A percentile compares a stretch with the other conserved stretches of the same genome.
Conservation (phyloP, 345 rosid genomes). For the Brassica nigra region DNA sequence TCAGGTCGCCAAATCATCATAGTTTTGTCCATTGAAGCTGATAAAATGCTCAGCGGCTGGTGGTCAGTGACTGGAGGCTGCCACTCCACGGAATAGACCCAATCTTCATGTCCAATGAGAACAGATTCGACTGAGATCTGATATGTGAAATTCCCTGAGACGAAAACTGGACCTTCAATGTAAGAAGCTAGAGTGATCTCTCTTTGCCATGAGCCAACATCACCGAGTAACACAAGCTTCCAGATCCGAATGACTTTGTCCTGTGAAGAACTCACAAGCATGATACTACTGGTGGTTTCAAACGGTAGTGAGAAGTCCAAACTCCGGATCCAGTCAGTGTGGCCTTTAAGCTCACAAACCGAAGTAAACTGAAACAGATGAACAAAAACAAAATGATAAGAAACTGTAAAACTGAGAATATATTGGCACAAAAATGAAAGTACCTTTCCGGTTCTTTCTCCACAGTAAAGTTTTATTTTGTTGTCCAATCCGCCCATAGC, state of each 20-base stretch:
- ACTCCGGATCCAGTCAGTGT: slow-evolving; percentile 92
- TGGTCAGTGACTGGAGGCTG: slow-evolving; percentile 60
- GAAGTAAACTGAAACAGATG: slow-evolving; percentile 47
- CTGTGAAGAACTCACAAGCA: slow-evolving; percentile 94
- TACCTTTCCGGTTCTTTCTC: slow-evolving; percentile 62
- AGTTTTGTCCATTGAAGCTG: slow-evolving; percentile 92
- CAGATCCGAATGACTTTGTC: slow-evolving; percentile 92
- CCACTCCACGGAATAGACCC: slow-evolving; percentile 98
- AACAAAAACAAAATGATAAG: too few relatives aligned
- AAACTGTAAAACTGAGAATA: too few relatives aligned
- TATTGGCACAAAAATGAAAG: too few relatives aligned
- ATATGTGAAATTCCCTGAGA: slow-evolving; percentile 67
- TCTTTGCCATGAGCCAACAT: slow-evolving; percentile 44
- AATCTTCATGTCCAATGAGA: slow-evolving; percentile 94
- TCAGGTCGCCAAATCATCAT: slow-evolving; percentile 99
- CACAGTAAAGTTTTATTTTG: slow-evolving; percentile 73
- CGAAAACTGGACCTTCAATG: slow-evolving; percentile 82
- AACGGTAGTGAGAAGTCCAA: slow-evolving; percentile 89
- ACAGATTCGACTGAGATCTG: slow-evolving; percentile 94
- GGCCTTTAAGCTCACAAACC: slow-evolving; percentile 92
- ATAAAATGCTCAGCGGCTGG: slow-evolving; percentile 79
- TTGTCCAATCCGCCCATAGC: slow-evolving; percentile 95
- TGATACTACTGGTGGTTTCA: slow-evolving; percentile 48
- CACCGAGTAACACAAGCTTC: slow-evolving; percentile 57
- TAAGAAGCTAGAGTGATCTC: slow-evolving; percentile 76